Evolutionary conservation across 352 stramenopile species (phyloP).

Genomic region (Phytophthora ohioensis): DNA sequence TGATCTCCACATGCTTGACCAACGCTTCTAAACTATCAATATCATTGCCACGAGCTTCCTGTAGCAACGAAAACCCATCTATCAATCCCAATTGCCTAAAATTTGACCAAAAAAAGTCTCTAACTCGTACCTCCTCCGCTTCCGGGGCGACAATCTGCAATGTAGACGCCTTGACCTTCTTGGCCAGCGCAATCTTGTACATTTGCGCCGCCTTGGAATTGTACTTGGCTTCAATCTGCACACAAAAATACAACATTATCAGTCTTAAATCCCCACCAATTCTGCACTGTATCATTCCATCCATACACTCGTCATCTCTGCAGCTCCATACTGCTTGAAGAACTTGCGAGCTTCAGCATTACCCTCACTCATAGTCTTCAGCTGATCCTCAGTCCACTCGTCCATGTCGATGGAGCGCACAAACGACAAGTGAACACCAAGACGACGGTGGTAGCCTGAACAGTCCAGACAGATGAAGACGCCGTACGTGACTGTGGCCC

Average conservation of each 20-base stretch:
- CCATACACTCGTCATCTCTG: slow-evolving; percentile 88
- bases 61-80: slow-evolving; percentile 14
- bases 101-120: neutral
- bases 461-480: slow-evolving; percentile 98
- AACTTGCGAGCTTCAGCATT: slow-evolving; percentile 94
- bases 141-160: slow-evolving; percentile 63
- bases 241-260: slow-evolving; percentile 3
- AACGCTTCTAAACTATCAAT: slow-evolving; percentile 83
- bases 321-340: slow-evolving; percentile 93
- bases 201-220: slow-evolving; percentile 91
- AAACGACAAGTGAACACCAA: slow-evolving; percentile 95
- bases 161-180: slow-evolving; percentile 83
- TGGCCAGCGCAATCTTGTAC: slow-evolving; percentile 87
- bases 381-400: slow-evolving; percentile 95
- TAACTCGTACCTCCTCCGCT: slow-evolving; percentile 40
- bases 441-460: slow-evolving; percentile 92
- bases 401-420: slow-evolving; percentile 97
- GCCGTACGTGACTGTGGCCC: slow-evolving; percentile 95
- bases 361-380: slow-evolving; percentile 93
- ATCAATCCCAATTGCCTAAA: slow-evolving; percentile 1
- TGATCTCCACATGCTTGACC: slow-evolving; percentile 80
- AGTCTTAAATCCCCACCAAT: neutral
- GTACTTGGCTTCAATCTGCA: slow-evolving; percentile 92
- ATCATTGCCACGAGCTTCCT: slow-evolving; percentile 49
- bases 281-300: neutral